These are phyloP conservation scores for Penicillium expansum DNA, from an alignment of 2,329 filamentous ascomycete genomes.

Conservation along the genomic window DNA sequence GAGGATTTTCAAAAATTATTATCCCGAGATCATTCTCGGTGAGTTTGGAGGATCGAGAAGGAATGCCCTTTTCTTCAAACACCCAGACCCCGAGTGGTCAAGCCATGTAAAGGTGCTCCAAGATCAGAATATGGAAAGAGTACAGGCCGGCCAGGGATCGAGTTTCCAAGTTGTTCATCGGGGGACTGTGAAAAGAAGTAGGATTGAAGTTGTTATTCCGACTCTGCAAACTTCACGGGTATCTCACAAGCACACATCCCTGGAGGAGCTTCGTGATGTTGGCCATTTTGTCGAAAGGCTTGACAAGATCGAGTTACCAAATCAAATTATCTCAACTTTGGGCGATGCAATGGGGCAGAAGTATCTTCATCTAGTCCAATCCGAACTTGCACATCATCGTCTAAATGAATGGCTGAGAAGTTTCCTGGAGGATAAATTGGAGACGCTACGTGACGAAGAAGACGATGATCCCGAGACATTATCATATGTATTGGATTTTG, in stretches of 20 bases:
- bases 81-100: slow-evolving; percentile 75
- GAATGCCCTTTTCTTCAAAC: slow-evolving; percentile 48
- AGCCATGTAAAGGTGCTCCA: slow-evolving; percentile 66
- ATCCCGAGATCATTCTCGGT: slow-evolving; percentile 80
- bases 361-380: slow-evolving; percentile 63
- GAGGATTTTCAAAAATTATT: slow-evolving; percentile 85
- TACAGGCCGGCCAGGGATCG: slow-evolving; percentile 46
- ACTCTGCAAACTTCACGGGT: slow-evolving; percentile 71
- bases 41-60: slow-evolving; percentile 52
- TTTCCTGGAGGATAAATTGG: slow-evolving; percentile 40
- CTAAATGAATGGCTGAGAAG: slow-evolving; percentile 41
- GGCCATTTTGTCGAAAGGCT: slow-evolving; percentile 68
- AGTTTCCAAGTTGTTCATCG: slow-evolving; percentile 64
- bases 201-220: slow-evolving; percentile 57
- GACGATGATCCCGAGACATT: slow-evolving; percentile 41
- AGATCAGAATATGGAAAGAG: slow-evolving; percentile 49
- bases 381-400: slow-evolving; percentile 48
- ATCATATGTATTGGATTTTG: slow-evolving; percentile 34
- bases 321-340: slow-evolving; percentile 74
- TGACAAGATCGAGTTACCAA: slow-evolving; percentile 76
- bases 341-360: slow-evolving; percentile 77
- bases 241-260: slow-evolving; percentile 55
- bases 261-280: slow-evolving; percentile 76
- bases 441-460: slow-evolving; percentile 45
- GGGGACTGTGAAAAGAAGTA: slow-evolving; percentile 50